Evolutionary conservation across 495 filamentous ascomycete species (phyloP), one percentile per base, ranked within the genome.

Genomic region (Friedmanniomyces simplex): DNA sequence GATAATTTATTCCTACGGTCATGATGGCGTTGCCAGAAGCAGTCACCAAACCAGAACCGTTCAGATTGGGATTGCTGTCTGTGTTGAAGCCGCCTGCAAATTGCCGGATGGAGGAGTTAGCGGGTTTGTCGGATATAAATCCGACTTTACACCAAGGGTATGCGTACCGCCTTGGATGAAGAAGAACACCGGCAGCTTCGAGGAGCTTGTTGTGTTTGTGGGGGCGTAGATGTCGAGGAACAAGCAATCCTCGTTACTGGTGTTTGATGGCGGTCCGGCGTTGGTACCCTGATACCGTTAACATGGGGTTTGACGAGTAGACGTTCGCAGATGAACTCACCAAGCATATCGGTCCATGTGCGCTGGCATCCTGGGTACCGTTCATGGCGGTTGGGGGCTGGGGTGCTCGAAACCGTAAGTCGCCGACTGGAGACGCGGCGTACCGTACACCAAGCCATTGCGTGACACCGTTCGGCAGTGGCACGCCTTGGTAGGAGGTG

Each of bases 131-230:
- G n/a, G n/a, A n/a, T n/a, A n/a, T n/a, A n/a, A n/a, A n/a, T n/a
- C n/a, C n/a, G n/a, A n/a, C n/a, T n/a, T n/a, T n/a, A n/a, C n/a
- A n/a, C n/a, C n/a, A n/a, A n/a, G n/a, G n/a, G n/a, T n/a, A n/a
- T n/a, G n/a, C n/a, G n/a, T n/a, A n/a, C n/a, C n/a, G n/a, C 86
- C 86, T 63, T 86, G 83, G 50, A 91, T 84, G 60, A 79, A 89
- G 48, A 89, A 76, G 71, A 77, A 89, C 1, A 89, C 84, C 0
- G 85, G 86, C 1, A 86, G 68, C 21, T 74, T 79, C 0, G 72
- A 76, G 3, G 57, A 50, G 0, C 53, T 47, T 1, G 73, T 80
- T 0, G 78, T 76, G 28, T 76, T 74, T 0, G 77, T 67, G 1
- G 87, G 86, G 4, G 84, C 78, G 70, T 80, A 89, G n/a, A 91